Evolutionary conservation across 257 asterid genomes (phyloP).

Genomic region (Solanum chmielewskii): DNA sequence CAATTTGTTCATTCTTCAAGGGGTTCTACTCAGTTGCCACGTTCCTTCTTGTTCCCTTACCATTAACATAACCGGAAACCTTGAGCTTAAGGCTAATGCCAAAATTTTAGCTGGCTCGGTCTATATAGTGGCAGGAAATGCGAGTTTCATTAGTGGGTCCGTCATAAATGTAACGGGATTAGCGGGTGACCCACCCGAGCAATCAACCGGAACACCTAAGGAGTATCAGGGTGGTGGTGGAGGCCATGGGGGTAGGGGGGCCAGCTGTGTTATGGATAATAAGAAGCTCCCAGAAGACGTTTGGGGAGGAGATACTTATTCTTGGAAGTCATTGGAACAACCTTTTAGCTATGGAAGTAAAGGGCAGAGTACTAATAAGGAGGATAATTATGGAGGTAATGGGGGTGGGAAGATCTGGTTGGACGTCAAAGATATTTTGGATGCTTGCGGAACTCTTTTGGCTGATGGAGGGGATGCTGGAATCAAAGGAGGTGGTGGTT

Average conservation of each 20-base stretch:
- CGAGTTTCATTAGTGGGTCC: slow-evolving; percentile 34
- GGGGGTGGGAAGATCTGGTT: slow-evolving; percentile 88
- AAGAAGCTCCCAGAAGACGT: slow-evolving; percentile 65
- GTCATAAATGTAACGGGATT: slow-evolving; percentile 51
- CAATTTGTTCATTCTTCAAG: slow-evolving; percentile 42
- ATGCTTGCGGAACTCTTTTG: slow-evolving; percentile 40
- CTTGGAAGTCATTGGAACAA: slow-evolving; percentile 51
- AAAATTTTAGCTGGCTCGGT: slow-evolving; percentile 46
- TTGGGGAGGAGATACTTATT: slow-evolving; percentile 83
- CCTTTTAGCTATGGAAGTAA: slow-evolving; percentile 73
- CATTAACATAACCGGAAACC: slow-evolving; percentile 48
- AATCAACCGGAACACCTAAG: slow-evolving; percentile 50
- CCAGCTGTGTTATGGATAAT: slow-evolving; percentile 68
- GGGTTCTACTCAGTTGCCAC: slow-evolving; percentile 47
- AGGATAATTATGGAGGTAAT: slow-evolving; percentile 63
- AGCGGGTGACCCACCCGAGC: slow-evolving; percentile 40
- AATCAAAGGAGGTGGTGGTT: slow-evolving; percentile 84
- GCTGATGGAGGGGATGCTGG: slow-evolving; percentile 91
- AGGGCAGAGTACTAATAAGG: slow-evolving; percentile 66
- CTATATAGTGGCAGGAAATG: slow-evolving; percentile 38
- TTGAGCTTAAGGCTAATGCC: slow-evolving; percentile 31
- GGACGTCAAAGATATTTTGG: slow-evolving; percentile 21
- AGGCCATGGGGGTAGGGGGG: slow-evolving; percentile 89
- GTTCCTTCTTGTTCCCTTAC: slow-evolving; percentile 37
- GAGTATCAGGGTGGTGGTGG: slow-evolving; percentile 68